phyloP scores from a whole-genome alignment of 257 asterid species.

The Sherardia arvensis region DNA sequence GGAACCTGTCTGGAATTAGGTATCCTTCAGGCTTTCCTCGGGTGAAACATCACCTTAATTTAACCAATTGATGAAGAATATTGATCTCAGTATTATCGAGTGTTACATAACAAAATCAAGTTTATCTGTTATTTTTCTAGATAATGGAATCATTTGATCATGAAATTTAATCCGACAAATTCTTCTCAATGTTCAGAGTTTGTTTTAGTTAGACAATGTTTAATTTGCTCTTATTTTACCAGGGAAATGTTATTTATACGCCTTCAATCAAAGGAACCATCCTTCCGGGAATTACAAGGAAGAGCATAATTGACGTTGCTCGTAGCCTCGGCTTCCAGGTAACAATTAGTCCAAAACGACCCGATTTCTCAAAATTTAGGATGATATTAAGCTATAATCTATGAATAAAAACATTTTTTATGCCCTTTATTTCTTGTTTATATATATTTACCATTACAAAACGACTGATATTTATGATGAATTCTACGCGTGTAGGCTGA shows the following conservation, averaged over 20 bases:
- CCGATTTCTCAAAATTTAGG: not conserved
- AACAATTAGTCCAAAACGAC: not conserved
- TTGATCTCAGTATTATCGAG: not conserved
- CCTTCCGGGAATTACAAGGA: constrained; percentile 44
- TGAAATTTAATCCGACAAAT: too few relatives aligned
- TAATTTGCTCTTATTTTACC: not conserved
- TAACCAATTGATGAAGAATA: not conserved
- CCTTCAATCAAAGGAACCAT: constrained; percentile 44
- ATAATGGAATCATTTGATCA: not conserved
- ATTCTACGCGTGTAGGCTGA: constrained; percentile 44
- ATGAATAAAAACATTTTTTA: too few relatives aligned
- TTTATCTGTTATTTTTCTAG: not conserved
- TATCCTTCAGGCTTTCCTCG: too few relatives aligned
- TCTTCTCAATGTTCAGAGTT: too few relatives aligned
- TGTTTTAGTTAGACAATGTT: not conserved
- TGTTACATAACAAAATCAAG: not conserved
- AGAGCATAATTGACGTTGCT: constrained; percentile 45
- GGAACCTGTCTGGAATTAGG: too few relatives aligned
- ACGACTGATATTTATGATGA: not conserved
- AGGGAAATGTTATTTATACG: constrained; percentile 38
- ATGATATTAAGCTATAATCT: not conserved
- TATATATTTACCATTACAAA: not conserved
- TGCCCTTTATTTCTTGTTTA: not conserved
- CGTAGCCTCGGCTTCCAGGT: constrained; percentile 39
- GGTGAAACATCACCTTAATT: not conserved